Base-by-base conservation (phyloP, 2,329 filamentous ascomycete genomes). In the Cladosporium phlei region DNA sequence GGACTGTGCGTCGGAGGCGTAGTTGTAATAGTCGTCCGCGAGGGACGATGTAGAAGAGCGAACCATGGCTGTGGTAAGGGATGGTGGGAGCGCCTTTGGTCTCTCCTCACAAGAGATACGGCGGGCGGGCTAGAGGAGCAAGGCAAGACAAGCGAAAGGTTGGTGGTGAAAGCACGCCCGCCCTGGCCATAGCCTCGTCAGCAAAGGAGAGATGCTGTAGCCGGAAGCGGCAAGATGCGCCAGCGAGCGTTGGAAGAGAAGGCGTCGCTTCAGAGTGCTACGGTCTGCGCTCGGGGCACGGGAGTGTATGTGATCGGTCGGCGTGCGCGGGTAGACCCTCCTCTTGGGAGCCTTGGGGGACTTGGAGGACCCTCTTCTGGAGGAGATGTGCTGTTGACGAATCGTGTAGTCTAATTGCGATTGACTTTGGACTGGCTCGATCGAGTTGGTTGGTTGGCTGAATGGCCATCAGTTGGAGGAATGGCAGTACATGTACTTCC, bases 11-110 rank as follows among this genome's bases (percentile, higher is more conserved):
- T 51, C 43, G 19, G 48, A 38, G 44, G 40, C 32, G 50, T 45
- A 45, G 48, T 45, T 43, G 48, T 52, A 46, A 37, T 50, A 49
- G 38, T 42, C 37, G 44, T 52, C 50, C 25, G 45, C 44, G 24
- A 50, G 44, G 30, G 50, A 52, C 38, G 50, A 52, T 22, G 32
- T 24, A 27, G 44, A 38, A 14, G 48, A 50, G 48, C 47, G 50
- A 38, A 25, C 45, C 46, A 45, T 45, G 39, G 46, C 40, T 38
- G 27, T 11, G 10, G 20, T 14, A 34, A 24, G 39, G 21, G 30
- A 32, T 44, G 27, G 14, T 19, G 24, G 28, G 22, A 38, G 20
- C n/a, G n/a, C n/a, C n/a, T n/a, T n/a, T 25, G 20, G 19, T 28
- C 10, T 38, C 29, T 39, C 20, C 37, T 47, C 45, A 40, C 35